Percentiles rank a stretch among this genome's conserved stretches.
Conservation (phyloP, 768 basidiomycete genomes). For the Tulasnella sp. region DNA sequence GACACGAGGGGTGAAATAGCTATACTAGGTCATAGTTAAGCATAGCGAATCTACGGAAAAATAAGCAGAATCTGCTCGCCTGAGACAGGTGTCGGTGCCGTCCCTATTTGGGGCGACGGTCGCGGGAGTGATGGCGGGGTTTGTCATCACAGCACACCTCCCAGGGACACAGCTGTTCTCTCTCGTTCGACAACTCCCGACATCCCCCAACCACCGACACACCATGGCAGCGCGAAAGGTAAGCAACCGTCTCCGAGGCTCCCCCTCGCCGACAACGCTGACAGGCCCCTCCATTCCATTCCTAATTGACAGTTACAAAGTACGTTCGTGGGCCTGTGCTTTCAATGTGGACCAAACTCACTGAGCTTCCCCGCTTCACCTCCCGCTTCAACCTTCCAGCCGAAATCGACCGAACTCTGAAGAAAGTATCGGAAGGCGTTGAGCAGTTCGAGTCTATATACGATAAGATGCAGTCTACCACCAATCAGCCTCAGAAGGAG, state of each 20-base stretch:
- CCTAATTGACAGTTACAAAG: constrained; percentile 27
- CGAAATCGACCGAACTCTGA: constrained; percentile 98
- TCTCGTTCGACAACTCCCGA: constrained; percentile 10
- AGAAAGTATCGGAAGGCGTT: constrained; percentile 95
- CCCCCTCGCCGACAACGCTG: neutral
- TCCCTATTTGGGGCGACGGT: neutral
- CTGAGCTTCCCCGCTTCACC: constrained; percentile 14
- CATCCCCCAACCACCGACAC: constrained; percentile 12
- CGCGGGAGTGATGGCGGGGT: constrained; percentile 10
- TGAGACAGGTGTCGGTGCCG: neutral
- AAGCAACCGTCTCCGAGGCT: neutral
- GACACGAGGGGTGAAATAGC: no score
- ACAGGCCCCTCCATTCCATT: neutral
- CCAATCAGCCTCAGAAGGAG: constrained; percentile 98
- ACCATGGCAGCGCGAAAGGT: constrained; percentile 35
- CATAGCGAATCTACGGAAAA: neutral
- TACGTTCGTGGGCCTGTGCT: constrained; percentile 14
- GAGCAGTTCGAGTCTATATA: constrained; percentile 94
- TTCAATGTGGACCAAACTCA: constrained; percentile 25
- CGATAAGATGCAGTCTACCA: constrained; percentile 96
- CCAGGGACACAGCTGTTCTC: constrained; percentile 13
- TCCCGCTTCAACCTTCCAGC: constrained; percentile 54
- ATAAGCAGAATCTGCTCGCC: neutral
- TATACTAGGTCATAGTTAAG: neutral
- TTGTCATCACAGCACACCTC: constrained; percentile 14